A percentile compares a stretch with the other conserved stretches of the same genome.
Conservation (phyloP, 202 grass and related monocot species). For the Saccharum hybrid region DNA sequence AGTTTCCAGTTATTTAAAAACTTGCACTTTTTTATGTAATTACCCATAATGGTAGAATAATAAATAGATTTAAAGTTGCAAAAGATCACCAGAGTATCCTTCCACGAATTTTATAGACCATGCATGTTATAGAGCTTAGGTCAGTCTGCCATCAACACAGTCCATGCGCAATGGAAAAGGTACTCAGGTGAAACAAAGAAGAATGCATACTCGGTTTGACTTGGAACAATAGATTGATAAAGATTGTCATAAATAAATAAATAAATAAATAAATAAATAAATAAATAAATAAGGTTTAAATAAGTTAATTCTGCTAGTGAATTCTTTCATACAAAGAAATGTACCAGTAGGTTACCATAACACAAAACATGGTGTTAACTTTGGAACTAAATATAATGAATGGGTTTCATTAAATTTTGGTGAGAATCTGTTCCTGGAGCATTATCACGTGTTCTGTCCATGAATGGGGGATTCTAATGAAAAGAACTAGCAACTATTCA, state of each 20-base stretch:
- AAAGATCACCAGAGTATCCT: neutral
- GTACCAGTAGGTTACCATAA: conserved; percentile 1
- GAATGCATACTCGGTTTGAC: neutral
- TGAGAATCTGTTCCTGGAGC: neutral
- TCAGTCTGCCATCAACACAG: neutral
- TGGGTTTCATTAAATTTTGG: neutral
- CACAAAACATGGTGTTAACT: conserved; percentile 28
- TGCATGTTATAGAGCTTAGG: conserved; percentile 15
- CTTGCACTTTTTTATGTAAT: neutral
- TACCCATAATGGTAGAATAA: conserved; percentile 8
- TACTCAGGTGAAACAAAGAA: conserved; percentile 25
- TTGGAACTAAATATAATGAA: conserved; percentile 15
- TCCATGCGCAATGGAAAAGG: conserved; percentile 26
- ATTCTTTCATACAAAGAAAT: neutral
- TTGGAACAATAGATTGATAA: neutral
- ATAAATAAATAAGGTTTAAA: conserved; percentile 5
- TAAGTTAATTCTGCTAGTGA: conserved; percentile 5
- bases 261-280: no score
- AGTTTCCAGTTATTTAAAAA: conserved; percentile 23
- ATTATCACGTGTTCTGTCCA: conserved; percentile 10
- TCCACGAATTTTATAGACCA: neutral
- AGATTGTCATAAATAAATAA: no score
- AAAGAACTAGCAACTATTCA: conserved; percentile 17
- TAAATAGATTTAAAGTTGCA: conserved; percentile 8
- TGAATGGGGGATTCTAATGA: conserved; percentile 3